A percentile compares a stretch with the other conserved stretches of the same genome.
Evolutionary conservation across 2,329 filamentous ascomycete species (phyloP).

Genomic region (Ampelomyces quisqualis): DNA sequence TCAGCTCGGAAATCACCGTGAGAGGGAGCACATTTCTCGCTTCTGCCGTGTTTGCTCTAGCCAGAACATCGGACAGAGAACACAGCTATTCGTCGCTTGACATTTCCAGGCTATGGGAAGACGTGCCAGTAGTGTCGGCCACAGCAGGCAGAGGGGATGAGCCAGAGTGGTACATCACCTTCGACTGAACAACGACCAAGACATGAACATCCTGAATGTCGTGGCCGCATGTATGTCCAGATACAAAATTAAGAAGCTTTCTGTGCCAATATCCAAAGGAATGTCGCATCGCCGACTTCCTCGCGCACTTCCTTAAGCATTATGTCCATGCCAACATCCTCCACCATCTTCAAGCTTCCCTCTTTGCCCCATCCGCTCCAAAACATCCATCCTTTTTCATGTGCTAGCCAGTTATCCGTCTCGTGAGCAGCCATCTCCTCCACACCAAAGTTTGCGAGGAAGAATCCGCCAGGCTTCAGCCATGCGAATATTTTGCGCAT

Average conservation of each 20-base stretch:
- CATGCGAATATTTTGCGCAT: constrained; percentile 50
- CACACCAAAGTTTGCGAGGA: constrained; percentile 47
- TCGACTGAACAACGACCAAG: background rate
- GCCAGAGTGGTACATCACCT: constrained; percentile 3
- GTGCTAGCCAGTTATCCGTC: constrained; percentile 38
- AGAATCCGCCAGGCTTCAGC: constrained; percentile 54
- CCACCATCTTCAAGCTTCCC: constrained; percentile 34
- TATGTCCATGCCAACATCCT: constrained; percentile 29
- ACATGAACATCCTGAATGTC: too few relatives aligned
- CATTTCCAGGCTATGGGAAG: constrained; percentile 22
- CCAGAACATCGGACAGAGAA: constrained; percentile 16
- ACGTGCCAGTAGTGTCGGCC: constrained; percentile 17
- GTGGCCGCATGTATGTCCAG: too few relatives aligned
- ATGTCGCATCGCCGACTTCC: constrained; percentile 22
- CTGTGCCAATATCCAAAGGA: constrained; percentile 35
- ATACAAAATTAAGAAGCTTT: too few relatives aligned
- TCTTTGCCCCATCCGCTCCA: constrained; percentile 47
- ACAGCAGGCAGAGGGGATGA: background rate
- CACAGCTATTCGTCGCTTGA: constrained; percentile 16
- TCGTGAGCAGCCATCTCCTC: constrained; percentile 13
- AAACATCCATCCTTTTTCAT: constrained; percentile 40
- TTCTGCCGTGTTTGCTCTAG: constrained; percentile 29
- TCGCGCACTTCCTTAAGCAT: constrained; percentile 26
- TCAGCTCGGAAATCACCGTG: constrained; percentile 6
- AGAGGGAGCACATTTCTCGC: constrained; percentile 5